Evolutionary conservation across 805 yeast species (phyloP).

Genomic region (Candida berthetii): DNA sequence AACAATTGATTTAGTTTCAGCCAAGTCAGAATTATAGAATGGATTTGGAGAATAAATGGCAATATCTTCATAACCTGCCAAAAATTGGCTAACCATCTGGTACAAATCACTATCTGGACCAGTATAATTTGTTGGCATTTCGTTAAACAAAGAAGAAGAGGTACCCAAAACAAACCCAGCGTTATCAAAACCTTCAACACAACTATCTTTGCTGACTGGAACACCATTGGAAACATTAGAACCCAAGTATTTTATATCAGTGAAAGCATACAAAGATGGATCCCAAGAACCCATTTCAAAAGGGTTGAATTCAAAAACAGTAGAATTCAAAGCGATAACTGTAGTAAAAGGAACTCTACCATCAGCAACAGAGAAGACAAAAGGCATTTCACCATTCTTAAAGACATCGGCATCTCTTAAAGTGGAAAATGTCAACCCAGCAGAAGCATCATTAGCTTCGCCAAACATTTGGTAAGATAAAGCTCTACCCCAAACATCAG

Average conservation of each 20-base stretch:
- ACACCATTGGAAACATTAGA: constrained; percentile 55
- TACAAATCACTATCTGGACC: constrained; percentile 41
- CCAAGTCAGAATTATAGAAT: constrained; percentile 39
- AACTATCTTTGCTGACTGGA: constrained; percentile 37
- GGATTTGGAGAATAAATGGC: constrained; percentile 76
- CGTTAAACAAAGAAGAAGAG: constrained; percentile 75
- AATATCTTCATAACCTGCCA: constrained; percentile 54
- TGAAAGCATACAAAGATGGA: constrained; percentile 58
- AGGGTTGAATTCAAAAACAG: constrained; percentile 59
- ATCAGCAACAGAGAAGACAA: constrained; percentile 60
- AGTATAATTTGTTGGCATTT: constrained; percentile 56
- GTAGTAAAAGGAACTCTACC: constrained; percentile 59
- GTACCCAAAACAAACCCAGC: constrained; percentile 81
- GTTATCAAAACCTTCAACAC: constrained; percentile 71
- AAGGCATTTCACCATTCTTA: constrained; percentile 59
- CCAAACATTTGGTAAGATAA: constrained; percentile 71
- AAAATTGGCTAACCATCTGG: constrained; percentile 37
- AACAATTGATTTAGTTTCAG: constrained; percentile 30
- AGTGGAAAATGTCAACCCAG: constrained; percentile 51
- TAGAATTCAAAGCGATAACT: constrained; percentile 58
- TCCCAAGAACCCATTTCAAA: constrained; percentile 88
- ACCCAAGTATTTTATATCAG: constrained; percentile 66
- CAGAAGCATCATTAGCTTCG: constrained; percentile 52
- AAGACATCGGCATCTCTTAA: constrained; percentile 58
- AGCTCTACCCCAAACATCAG: constrained; percentile 79